A percentile compares a stretch with the other conserved stretches of the same genome.
Evolutionary conservation across 345 rosid species (phyloP).

Genomic region (Rhodamnia argentea): DNA sequence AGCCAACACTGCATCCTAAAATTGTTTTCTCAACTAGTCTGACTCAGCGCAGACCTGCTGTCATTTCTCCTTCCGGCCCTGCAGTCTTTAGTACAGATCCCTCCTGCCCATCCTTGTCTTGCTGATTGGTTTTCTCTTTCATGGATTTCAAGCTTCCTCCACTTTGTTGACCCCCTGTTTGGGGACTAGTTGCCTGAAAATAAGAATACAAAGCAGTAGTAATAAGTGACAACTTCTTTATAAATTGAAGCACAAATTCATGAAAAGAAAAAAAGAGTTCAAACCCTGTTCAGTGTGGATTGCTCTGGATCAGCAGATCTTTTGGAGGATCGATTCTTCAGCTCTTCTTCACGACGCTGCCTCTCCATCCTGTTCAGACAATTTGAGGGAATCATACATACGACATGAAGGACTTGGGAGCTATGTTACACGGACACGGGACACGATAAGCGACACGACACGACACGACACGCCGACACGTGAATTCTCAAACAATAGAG

Average conservation of each 20-base stretch:
- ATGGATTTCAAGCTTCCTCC: slow-evolving; percentile 75
- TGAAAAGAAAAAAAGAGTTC: slow-evolving; percentile 1
- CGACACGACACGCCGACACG: no score
- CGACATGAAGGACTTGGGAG: background rate
- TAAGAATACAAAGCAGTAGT: background rate
- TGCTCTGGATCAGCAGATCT: slow-evolving; percentile 81
- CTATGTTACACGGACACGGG: no score
- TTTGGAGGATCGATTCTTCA: slow-evolving; percentile 69
- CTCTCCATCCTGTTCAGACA: slow-evolving; percentile 69
- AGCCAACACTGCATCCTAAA: background rate
- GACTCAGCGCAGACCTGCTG: slow-evolving; percentile 57
- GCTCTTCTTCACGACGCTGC: slow-evolving; percentile 94
- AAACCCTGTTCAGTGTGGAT: slow-evolving; percentile 60
- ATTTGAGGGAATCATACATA: background rate
- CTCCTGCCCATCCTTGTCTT: slow-evolving; percentile 54
- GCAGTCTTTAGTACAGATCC: slow-evolving; percentile 55
- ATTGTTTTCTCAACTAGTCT: background rate
- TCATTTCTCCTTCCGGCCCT: slow-evolving; percentile 18
- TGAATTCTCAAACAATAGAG: no score
- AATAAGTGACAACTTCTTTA: background rate
- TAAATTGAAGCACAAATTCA: background rate
- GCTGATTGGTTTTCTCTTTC: slow-evolving; percentile 56
- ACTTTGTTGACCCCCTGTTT: slow-evolving; percentile 50
- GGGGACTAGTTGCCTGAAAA: slow-evolving; percentile 87
- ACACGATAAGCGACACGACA: no score